Evolutionary conservation across 257 asterid species (phyloP).

Genomic region (Ocimum tenuiflorum): DNA sequence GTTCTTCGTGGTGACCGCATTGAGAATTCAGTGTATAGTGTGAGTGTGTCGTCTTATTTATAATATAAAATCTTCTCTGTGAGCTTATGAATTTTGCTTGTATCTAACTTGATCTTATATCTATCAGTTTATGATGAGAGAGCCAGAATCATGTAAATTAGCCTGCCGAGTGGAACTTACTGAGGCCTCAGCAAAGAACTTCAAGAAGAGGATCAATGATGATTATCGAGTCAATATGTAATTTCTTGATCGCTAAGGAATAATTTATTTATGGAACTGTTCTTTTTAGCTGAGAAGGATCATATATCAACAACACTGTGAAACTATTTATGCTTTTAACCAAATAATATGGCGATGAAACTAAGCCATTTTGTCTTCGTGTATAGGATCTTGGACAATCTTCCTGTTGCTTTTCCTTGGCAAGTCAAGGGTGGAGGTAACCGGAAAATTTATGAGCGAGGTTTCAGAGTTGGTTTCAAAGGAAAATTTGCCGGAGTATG

Average conservation of each 20-base stretch:
- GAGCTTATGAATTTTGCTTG: neutral
- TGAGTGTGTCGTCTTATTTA: conserved; percentile 18
- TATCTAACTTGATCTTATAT: neutral
- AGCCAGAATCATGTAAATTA: conserved; percentile 34
- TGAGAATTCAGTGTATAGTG: conserved; percentile 47
- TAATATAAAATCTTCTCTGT: neutral
- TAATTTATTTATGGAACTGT: neutral
- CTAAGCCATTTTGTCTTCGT: neutral
- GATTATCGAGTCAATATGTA: conserved; percentile 48
- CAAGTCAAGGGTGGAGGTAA: conserved; percentile 25
- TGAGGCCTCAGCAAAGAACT: conserved; percentile 28
- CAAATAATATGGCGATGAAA: neutral
- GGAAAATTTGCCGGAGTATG: conserved; percentile 36
- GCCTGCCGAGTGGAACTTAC: conserved; percentile 38
- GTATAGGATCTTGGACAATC: conserved; percentile 47
- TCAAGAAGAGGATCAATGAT: conserved; percentile 35
- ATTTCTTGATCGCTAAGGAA: conserved; percentile 9
- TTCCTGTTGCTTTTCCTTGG: conserved; percentile 48
- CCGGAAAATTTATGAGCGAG: conserved; percentile 35
- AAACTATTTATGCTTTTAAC: too few species aligned
- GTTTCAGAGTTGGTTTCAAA: conserved; percentile 39
- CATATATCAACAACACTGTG: neutral
- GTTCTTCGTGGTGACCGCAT: conserved; percentile 49
- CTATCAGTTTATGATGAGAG: conserved; percentile 42
- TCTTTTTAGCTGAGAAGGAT: neutral